Percentiles rank a stretch among this genome's conserved stretches.
Conservation (phyloP, 2,329 filamentous ascomycete genomes). For the Setomelanomma holmii region DNA sequence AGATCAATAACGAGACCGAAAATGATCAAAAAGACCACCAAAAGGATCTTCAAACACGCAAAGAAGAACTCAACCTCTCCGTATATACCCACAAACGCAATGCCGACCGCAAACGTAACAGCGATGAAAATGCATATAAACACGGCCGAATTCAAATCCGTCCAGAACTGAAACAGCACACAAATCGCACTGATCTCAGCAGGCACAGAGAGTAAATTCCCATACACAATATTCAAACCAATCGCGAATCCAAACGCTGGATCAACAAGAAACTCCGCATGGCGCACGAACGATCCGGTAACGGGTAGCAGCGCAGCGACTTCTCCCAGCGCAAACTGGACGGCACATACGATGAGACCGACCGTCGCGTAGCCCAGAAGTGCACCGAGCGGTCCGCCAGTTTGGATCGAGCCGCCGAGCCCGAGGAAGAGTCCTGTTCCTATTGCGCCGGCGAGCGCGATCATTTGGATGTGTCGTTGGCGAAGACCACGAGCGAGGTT, state of each 20-base stretch:
- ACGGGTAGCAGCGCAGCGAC: slow-evolving; percentile 60
- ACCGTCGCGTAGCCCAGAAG: slow-evolving; percentile 61
- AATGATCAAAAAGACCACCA: slow-evolving; percentile 38
- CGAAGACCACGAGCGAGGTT: slow-evolving; percentile 39
- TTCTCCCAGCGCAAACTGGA: slow-evolving; percentile 61
- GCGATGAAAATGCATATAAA: slow-evolving; percentile 44
- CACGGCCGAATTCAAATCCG: slow-evolving; percentile 40
- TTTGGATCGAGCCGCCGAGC: slow-evolving; percentile 60
- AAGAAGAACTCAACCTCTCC: slow-evolving; percentile 59
- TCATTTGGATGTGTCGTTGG: slow-evolving; percentile 63
- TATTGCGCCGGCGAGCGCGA: slow-evolving; percentile 65
- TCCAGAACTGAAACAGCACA: slow-evolving; percentile 37
- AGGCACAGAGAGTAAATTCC: slow-evolving; percentile 58
- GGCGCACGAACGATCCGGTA: slow-evolving; percentile 58
- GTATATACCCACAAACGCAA: slow-evolving; percentile 35
- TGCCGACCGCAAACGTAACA: slow-evolving; percentile 41
- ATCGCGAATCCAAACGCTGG: slow-evolving; percentile 52
- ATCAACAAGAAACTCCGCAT: slow-evolving; percentile 60
- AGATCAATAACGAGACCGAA: slow-evolving; percentile 38
- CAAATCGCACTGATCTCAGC: slow-evolving; percentile 38
- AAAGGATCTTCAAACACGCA: slow-evolving; percentile 54
- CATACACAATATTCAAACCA: slow-evolving; percentile 65
- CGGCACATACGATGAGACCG: slow-evolving; percentile 58
- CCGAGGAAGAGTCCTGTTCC: slow-evolving; percentile 63
- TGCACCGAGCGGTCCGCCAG: slow-evolving; percentile 60